Evolutionary conservation across 345 rosid species (phyloP), one percentile per base, ranked within the genome.

Genomic region (Eucalyptus viminalis): DNA sequence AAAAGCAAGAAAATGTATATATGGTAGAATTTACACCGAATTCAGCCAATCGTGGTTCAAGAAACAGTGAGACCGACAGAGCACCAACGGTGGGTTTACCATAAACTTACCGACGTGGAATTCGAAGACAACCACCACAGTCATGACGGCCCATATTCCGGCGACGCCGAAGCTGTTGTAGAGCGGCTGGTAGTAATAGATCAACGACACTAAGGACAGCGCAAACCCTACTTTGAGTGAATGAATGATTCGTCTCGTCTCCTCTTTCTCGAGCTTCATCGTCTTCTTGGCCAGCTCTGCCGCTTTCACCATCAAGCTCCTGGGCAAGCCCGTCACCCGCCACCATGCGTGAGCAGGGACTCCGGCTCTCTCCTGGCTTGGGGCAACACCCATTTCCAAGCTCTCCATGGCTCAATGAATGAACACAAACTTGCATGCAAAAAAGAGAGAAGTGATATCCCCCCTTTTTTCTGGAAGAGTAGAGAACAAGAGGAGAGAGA

Each of bases 101-200:
- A 69, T 34, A 69, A 58, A 86, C 96, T 88, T 89, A 94, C 99
- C 98, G 3, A 95, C 98, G n/a, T 92, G 93, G 91, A 94, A 96
- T 89, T 97, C 98, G 62, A 94, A 96, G 86, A 96, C 95, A 76
- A 96, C 95, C 9, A 97, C 96, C 37, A 96, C 98, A 27, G 99
- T 97, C 91, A 97, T 94, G 4, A 97, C 94, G 86, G 98, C 98
- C 99, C 99, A 96, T 91, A 94, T 94, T 88, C 96, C 98, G 80
- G 93, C 80, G 88, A 91, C 95, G 9, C 97, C 98, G n/a, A 96
- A 95, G 89, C 76, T 94, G 54, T 93, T 10, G 62, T 95, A 96
- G 13, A 95, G 92, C 53, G 98, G 97, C 67, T 92, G 90, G 88
- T 54, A 92, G 88, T 93, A 96, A 92, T 94, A 96, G 40, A 96